Conservation (phyloP, 2,329 filamentous ascomycete genomes). For the Paecilomyces sp. region DNA sequence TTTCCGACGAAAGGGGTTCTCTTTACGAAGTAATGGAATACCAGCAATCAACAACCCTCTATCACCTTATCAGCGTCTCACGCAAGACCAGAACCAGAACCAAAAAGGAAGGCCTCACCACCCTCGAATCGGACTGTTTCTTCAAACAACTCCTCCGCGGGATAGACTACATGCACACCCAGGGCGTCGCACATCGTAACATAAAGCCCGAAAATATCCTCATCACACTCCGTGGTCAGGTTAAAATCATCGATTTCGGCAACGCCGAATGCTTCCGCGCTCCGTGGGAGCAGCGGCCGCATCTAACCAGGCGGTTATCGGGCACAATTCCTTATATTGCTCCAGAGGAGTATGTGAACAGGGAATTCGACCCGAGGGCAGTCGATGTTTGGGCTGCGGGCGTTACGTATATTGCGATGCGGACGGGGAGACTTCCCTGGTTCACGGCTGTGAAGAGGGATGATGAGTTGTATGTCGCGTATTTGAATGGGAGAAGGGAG, state of each 20-base stretch:
- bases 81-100: slow-evolving; percentile 47
- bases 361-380: slow-evolving; percentile 79
- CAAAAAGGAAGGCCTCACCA: slow-evolving; percentile 64
- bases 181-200: slow-evolving; percentile 67
- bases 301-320: slow-evolving; percentile 88
- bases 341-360: slow-evolving; percentile 75
- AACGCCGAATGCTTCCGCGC: slow-evolving; percentile 88
- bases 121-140: slow-evolving; percentile 75
- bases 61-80: slow-evolving; percentile 50
- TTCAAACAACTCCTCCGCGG: slow-evolving; percentile 94
- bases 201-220: slow-evolving; percentile 54
- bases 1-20: slow-evolving; percentile 80
- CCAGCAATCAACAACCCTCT: slow-evolving; percentile 71
- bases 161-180: slow-evolving; percentile 88
- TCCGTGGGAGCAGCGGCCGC: slow-evolving; percentile 86
- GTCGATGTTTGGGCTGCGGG: slow-evolving; percentile 93
- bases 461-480: slow-evolving; percentile 80
- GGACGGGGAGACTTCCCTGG: slow-evolving; percentile 84
- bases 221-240: slow-evolving; percentile 50
- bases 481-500: slow-evolving; percentile 73
- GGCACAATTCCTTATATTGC: slow-evolving; percentile 86
- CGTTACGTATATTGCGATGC: slow-evolving; percentile 94
- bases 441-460: slow-evolving; percentile 79
- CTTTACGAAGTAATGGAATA: slow-evolving; percentile 95
- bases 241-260: slow-evolving; percentile 56